Conservation (phyloP, 352 stramenopile species). For the Thalassiosira mediterranea region DNA sequence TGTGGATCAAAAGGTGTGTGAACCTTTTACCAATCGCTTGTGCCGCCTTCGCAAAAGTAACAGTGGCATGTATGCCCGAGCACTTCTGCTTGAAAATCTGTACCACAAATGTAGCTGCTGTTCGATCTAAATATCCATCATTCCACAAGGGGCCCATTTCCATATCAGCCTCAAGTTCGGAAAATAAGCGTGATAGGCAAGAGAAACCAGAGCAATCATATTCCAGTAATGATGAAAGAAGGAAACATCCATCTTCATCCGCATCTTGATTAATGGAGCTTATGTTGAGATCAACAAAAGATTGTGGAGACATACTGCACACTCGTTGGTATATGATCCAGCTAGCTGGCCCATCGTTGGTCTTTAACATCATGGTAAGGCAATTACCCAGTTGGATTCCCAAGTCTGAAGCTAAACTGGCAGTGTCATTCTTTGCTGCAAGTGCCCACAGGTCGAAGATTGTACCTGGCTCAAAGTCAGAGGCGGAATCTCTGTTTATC, state of each 20-base stretch:
- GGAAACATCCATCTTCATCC: not conserved
- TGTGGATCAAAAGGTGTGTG: conserved; percentile 10
- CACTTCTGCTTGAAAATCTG: conserved; percentile 20
- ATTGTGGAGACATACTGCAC: conserved; percentile 25
- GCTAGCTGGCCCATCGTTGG: conserved; percentile 12
- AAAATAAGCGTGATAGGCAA: conserved; percentile 26
- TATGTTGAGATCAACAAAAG: conserved; percentile 33
- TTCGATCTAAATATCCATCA: conserved; percentile 24
- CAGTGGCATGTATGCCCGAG: conserved; percentile 4
- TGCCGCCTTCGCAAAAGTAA: conserved; percentile 8
- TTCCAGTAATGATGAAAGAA: conserved; percentile 39
- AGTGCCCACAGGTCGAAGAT: conserved; percentile 48
- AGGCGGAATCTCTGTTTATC: too few relatives aligned
- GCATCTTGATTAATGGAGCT: conserved; percentile 10
- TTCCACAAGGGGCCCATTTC: conserved; percentile 27
- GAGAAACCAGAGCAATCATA: conserved; percentile 51
- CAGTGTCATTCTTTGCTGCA: conserved; percentile 17
- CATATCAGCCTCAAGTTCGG: conserved; percentile 7
- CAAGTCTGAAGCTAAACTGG: conserved; percentile 15
- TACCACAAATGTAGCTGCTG: conserved; percentile 36
- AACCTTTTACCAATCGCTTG: conserved; percentile 25
- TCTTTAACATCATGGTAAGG: conserved; percentile 26
- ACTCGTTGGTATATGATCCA: conserved; percentile 44
- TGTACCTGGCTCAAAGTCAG: not conserved
- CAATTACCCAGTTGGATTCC: conserved; percentile 29